Base-by-base conservation (phyloP, 345 rosid species). In the Gossypium raimondii region DNA sequence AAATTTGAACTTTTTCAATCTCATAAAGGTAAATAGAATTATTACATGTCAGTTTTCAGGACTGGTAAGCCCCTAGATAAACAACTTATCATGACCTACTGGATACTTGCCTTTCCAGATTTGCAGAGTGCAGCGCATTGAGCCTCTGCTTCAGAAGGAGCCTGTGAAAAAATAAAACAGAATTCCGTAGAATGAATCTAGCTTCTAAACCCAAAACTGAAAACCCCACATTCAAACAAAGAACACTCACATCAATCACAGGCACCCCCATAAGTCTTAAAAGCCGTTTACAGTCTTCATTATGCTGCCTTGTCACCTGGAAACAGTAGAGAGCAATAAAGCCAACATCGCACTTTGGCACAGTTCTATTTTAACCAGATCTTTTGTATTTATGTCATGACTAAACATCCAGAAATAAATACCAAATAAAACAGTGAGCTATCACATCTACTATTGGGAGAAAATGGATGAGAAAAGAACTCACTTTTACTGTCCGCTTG, bases 131-230 rank as follows among this genome's bases (percentile, higher is more conserved):
- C 89, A 71, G 99, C 99, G 76, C 90, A 90, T 61, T 95, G 91
- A 7, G 98, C 99, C 77, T 95, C 98, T 64, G 97, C 98, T 83
- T 93, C 97, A 20, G 93, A 92, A 78, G 91, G 86, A 81, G 98
- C 98, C 97, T 95, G 68, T 41, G 68, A 71, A 81, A 75, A 79
- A 64, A 78, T 67, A 57, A 75, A 64, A 63, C 18, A 71, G 41
- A 77, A 53, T 24, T 72, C 53, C 9, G 2, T 45, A 41, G n/a
- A 60, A 64, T 27, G 50, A 62, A 18, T 48, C 13, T 10, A 34
- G 47, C 25, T 38, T 11, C 27, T 18, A 50, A 48, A 11, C 70
- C 63, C 11, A 11, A 64, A 29, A 27, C 16, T 34, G 11, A 48
- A 61, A 71, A 71, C 69, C 63, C 22, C 1, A 59, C 38, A 59